These are phyloP conservation scores for Sordariomycetes sp. DNA, from an alignment of 2,329 filamentous ascomycete genomes.

Conservation along the genomic window DNA sequence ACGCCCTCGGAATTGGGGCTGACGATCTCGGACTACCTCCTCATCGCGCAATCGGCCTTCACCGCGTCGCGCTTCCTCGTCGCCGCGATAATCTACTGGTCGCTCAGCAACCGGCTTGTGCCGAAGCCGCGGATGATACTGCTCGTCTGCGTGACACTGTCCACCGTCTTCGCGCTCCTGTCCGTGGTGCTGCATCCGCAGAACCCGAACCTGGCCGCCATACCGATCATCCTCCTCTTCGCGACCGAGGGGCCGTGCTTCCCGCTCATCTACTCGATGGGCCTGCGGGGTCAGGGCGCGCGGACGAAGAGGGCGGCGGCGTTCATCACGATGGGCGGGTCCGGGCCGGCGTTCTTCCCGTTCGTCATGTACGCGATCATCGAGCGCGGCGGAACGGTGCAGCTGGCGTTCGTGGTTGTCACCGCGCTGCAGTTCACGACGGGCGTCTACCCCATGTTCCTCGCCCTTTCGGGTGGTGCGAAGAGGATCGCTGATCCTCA, in stretches of 20 bases:
- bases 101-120: constrained; percentile 32
- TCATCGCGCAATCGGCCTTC: constrained; percentile 64
- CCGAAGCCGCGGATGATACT: constrained; percentile 63
- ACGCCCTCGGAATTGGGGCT: constrained; percentile 35
- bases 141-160: constrained; percentile 46
- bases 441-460: constrained; percentile 36
- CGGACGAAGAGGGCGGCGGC: constrained; percentile 70
- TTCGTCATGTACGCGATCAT: constrained; percentile 63
- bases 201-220: constrained; percentile 37
- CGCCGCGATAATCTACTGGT: constrained; percentile 50
- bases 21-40: constrained; percentile 53
- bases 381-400: constrained; percentile 46
- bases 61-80: constrained; percentile 63
- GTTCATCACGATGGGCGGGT: constrained; percentile 66
- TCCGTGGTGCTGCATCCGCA: constrained; percentile 31
- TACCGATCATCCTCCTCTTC: constrained; percentile 60
- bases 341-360: constrained; percentile 63
- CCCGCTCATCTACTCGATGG: constrained; percentile 71
- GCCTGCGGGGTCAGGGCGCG: constrained; percentile 69
- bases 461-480: constrained; percentile 35
- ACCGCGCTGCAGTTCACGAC: constrained; percentile 37
- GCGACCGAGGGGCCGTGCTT: constrained; percentile 79
- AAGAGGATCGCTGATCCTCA: constrained; percentile 28
- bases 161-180: constrained; percentile 42
- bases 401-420: constrained; percentile 54